Evolutionary conservation across 2,329 filamentous ascomycete genomes (phyloP).

Genomic region (Microascus cirrosus): DNA sequence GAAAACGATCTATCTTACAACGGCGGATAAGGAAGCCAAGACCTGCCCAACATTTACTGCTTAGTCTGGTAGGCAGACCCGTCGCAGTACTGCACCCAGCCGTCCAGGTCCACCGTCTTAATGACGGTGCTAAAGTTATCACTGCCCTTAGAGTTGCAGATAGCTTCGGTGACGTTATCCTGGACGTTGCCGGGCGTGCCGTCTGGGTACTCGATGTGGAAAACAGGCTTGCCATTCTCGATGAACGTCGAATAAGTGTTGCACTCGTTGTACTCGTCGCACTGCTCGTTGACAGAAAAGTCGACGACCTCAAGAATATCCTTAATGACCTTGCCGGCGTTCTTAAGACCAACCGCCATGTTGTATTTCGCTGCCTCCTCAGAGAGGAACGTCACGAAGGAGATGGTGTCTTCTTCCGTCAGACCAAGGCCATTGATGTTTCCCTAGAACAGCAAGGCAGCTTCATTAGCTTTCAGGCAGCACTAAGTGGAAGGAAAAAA

Average conservation of each 20-base stretch:
- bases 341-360: slow-evolving; percentile 58
- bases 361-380: slow-evolving; percentile 37
- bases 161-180: slow-evolving; percentile 12
- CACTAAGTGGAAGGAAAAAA: neutral
- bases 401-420: slow-evolving; percentile 41
- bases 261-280: slow-evolving; percentile 50
- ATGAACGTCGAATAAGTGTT: slow-evolving; percentile 46
- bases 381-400: slow-evolving; percentile 51
- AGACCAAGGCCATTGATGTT: slow-evolving; percentile 55
- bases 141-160: slow-evolving; percentile 32
- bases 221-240: slow-evolving; percentile 52
- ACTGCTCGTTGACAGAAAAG: slow-evolving; percentile 63
- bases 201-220: slow-evolving; percentile 61
- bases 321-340: slow-evolving; percentile 48
- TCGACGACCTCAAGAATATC: slow-evolving; percentile 37
- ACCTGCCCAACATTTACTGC: neutral
- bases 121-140: slow-evolving; percentile 51
- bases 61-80: slow-evolving; percentile 17
- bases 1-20: neutral
- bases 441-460: slow-evolving; percentile 20
- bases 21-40: neutral
- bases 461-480: neutral
- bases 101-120: slow-evolving; percentile 53
- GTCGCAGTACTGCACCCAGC: slow-evolving; percentile 49
- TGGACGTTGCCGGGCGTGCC: slow-evolving; percentile 27